Conservation (phyloP, 345 rosid species). For the Psidium friedrichsthalianum region DNA sequence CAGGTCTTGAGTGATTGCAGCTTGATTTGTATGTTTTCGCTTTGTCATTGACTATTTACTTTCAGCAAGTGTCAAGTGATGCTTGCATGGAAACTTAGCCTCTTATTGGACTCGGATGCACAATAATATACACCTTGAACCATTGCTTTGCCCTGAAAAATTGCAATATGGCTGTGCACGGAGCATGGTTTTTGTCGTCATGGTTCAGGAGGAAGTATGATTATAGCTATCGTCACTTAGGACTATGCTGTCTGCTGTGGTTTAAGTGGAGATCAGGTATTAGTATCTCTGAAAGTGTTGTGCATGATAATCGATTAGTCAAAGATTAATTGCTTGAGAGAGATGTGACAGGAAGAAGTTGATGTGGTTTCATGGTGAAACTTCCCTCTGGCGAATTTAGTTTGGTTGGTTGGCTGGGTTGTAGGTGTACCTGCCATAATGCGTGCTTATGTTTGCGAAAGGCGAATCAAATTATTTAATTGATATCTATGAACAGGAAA, state of each 20-base stretch:
- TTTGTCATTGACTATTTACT: background rate
- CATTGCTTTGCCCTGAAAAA: background rate
- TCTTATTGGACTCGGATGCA: background rate
- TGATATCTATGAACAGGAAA: background rate
- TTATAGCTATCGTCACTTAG: background rate
- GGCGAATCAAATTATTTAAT: background rate
- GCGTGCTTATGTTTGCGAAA: background rate
- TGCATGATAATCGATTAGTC: background rate
- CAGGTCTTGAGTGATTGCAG: background rate
- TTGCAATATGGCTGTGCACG: background rate
- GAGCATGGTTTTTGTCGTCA: background rate
- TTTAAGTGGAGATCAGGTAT: background rate
- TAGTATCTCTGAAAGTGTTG: background rate
- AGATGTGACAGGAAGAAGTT: background rate
- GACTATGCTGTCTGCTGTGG: background rate
- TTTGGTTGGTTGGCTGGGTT: background rate
- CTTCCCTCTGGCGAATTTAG: background rate
- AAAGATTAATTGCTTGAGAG: background rate
- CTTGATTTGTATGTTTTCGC: background rate
- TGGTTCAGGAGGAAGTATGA: background rate
- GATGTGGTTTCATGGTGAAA: background rate
- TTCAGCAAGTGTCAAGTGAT: background rate
- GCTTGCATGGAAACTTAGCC: background rate
- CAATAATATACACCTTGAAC: background rate
- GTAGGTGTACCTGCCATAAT: background rate